Base-by-base conservation (phyloP, 192 early-diverging fungal species). In the Backusella morwellensis region DNA sequence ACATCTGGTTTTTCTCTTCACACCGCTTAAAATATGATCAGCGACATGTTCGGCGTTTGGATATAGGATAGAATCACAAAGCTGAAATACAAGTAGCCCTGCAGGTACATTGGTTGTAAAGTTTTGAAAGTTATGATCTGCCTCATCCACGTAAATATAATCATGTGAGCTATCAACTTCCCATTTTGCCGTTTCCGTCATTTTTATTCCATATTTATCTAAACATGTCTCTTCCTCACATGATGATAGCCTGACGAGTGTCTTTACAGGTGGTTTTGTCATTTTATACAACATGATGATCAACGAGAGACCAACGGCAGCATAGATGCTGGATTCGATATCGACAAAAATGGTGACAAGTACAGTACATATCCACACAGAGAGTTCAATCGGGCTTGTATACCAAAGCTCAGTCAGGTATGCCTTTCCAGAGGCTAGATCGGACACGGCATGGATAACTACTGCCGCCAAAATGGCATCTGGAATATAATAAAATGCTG, bases 401-500 rank as follows among this genome's bases (percentile, higher is more conserved):
- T 83, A 75, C 87, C 88, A 96, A 36, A 94, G 84, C 78, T 86
- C 83, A 68, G 76, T 84, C 35, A 94, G 66, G 23, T 89, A 83
- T 0, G 77, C 75, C 9, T 88, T 90, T 19, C 88, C 85, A 4
- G 87, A 84, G 32, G 96, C 83, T 67, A 98, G 85, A 71, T 93
- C 92, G 29, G 90, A 83, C 36, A 98, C 94, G 23, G 86, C 85
- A 29, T 84, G 80, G 38, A 96, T 89, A 44, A 96, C 92, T 50
- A 97, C 91, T 1, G 94, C 95, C 0, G 95, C 91, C 40, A 97
- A 83, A 0, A 90, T 84, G 15, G 93, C 87, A 66, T 88, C 91
- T 1, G 96, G 93, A 32, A 97, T 93, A 69, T 91, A 95, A 80
- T 91, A 92, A 84, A 97, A 94, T 21, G 90, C 90, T 17, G 90